A percentile compares a stretch with the other conserved stretches of the same genome.
These are phyloP conservation scores for Aphanocladium album DNA, from an alignment of 2,329 filamentous ascomycete species.

Conservation along the genomic window DNA sequence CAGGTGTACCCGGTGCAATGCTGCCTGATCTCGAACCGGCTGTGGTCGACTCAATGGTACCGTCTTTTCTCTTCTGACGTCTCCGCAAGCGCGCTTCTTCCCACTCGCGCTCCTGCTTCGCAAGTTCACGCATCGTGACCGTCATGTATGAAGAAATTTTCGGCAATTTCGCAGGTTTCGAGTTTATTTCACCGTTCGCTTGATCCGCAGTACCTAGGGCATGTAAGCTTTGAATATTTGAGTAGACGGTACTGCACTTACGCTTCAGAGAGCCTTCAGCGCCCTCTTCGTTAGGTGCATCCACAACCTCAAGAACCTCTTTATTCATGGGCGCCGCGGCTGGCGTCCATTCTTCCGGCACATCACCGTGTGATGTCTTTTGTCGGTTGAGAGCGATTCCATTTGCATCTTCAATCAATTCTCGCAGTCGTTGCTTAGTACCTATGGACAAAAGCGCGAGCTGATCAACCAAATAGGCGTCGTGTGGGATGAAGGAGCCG, in stretches of 20 bases:
- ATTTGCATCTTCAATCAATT: conserved; percentile 72
- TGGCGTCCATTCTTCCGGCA: conserved; percentile 71
- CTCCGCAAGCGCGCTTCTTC: conserved; percentile 69
- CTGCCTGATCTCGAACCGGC: conserved; percentile 50
- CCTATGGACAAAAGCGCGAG: conserved; percentile 77
- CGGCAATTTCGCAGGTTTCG: conserved; percentile 42
- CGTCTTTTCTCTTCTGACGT: conserved; percentile 58
- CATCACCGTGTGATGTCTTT: conserved; percentile 70
- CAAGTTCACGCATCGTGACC: conserved; percentile 55
- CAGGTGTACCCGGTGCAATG: conserved; percentile 56
- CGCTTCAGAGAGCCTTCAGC: conserved; percentile 51
- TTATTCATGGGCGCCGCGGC: conserved; percentile 55
- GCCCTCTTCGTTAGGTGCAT: conserved; percentile 16
- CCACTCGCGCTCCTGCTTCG: conserved; percentile 60
- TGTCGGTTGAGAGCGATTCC: conserved; percentile 66
- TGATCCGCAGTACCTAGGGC: conserved; percentile 36
- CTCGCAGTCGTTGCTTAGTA: conserved; percentile 71
- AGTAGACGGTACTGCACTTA: conserved; percentile 34
- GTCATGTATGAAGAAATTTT: conserved; percentile 48
- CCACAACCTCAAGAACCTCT: conserved; percentile 29
- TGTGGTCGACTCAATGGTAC: conserved; percentile 46
- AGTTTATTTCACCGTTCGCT: conserved; percentile 30
- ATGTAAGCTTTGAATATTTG: conserved; percentile 2
- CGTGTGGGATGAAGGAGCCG: conserved; percentile 68
- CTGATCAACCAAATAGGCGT: conserved; percentile 74